Evolutionary conservation across 805 yeast species (phyloP).

Genomic region (Candida anglica): DNA sequence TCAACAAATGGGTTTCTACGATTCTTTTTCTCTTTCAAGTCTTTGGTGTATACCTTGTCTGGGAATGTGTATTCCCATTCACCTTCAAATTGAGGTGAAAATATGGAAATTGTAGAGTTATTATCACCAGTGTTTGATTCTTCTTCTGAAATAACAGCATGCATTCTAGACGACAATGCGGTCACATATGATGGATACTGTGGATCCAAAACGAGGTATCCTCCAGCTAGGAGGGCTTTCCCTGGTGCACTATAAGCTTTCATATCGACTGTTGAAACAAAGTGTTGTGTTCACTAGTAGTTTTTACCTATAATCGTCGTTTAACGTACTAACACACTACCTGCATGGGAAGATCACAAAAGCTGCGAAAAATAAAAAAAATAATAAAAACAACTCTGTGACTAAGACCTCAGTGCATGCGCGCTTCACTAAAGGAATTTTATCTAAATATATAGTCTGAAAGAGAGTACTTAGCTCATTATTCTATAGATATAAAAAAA

Average conservation of each 20-base stretch:
- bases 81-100: conserved; percentile 79
- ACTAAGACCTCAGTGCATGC: too few species aligned
- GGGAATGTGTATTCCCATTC: conserved; percentile 56
- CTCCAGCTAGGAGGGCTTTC: conserved; percentile 91
- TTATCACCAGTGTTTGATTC: conserved; percentile 6
- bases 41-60: too few species aligned
- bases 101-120: conserved; percentile 36
- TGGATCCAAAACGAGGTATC: conserved; percentile 85
- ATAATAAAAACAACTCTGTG: too few species aligned
- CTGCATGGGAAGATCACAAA: conserved; percentile 1
- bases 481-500: too few species aligned
- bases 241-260: conserved; percentile 95
- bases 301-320: too few species aligned
- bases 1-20: conserved; percentile 70
- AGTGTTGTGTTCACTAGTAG: too few species aligned
- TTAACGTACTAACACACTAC: too few species aligned
- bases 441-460: too few species aligned
- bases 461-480: too few species aligned
- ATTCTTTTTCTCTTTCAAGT: conserved; percentile 23
- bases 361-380: neutral
- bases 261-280: too few species aligned
- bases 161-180: conserved; percentile 88
- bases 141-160: conserved; percentile 53
- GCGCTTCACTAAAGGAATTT: too few species aligned
- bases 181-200: conserved; percentile 72